Conservation (phyloP, 2,329 filamentous ascomycete species). For the Pseudocercospora fuligena region DNA sequence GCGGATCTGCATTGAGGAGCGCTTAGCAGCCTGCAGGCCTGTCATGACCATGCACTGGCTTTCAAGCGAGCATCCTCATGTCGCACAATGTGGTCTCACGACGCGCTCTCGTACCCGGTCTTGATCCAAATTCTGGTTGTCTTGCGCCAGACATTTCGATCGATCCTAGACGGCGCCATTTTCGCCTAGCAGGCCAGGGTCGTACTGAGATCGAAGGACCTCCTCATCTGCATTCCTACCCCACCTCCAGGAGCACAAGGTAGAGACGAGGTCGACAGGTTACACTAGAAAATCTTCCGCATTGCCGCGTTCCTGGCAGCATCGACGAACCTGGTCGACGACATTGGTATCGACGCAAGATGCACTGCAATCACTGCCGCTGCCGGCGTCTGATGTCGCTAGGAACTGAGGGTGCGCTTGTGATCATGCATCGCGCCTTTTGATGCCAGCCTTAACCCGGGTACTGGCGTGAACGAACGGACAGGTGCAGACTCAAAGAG, state of each 20-base stretch:
- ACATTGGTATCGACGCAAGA: neutral
- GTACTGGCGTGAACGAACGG: conserved; percentile 13
- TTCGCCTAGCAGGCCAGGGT: conserved; percentile 1
- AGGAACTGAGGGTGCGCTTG: conserved; percentile 9
- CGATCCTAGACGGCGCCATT: conserved; percentile 2
- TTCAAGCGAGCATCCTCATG: conserved; percentile 3
- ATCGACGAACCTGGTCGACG: conserved; percentile 11
- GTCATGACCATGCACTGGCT: neutral
- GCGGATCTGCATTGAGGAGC: conserved; percentile 4
- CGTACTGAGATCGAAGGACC: conserved; percentile 3
- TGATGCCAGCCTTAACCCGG: conserved; percentile 14
- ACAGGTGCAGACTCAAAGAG: neutral
- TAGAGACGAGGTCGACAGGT: conserved; percentile 6
- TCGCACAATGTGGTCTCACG: conserved; percentile 2
- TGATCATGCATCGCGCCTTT: conserved; percentile 19
- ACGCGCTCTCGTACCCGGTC: neutral
- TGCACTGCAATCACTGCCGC: conserved; percentile 10
- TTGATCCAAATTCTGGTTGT: conserved; percentile 2
- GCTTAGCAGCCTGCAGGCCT: neutral
- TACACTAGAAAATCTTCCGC: conserved; percentile 12
- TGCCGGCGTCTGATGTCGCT: conserved; percentile 12
- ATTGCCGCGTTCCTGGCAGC: conserved; percentile 16
- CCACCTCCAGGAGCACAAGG: neutral
- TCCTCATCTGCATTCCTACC: neutral
- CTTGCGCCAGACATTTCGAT: neutral